Conservation (phyloP, 1,284 basidiomycete species). For the Trichosporon sp. region DNA sequence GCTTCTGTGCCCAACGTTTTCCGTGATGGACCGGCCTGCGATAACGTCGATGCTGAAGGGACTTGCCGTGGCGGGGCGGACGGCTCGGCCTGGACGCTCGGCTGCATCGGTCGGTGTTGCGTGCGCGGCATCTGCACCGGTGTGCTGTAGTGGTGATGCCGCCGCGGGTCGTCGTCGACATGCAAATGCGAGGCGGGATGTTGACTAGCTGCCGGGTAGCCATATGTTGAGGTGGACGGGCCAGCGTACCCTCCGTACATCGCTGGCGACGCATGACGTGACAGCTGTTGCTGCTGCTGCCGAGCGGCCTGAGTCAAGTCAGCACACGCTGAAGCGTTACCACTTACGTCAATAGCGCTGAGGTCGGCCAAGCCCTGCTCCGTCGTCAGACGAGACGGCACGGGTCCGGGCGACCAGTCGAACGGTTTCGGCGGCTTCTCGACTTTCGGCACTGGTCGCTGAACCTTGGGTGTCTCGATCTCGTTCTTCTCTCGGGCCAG, state of each 20-base stretch:
- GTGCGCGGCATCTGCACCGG: neutral
- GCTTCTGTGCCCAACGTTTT: slow-evolving; percentile 2
- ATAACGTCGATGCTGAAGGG: neutral
- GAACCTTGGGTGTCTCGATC: slow-evolving; percentile 50
- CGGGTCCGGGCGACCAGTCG: slow-evolving; percentile 41
- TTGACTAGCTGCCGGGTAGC: slow-evolving; percentile 10
- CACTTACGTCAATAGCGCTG: slow-evolving; percentile 41
- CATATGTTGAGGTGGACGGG: slow-evolving; percentile 11
- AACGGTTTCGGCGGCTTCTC: slow-evolving; percentile 25
- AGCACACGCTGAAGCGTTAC: neutral
- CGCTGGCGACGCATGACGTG: slow-evolving; percentile 34
- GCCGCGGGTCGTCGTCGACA: slow-evolving; percentile 6
- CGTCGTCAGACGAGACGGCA: slow-evolving; percentile 25
- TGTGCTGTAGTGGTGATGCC: neutral
- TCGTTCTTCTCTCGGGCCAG: slow-evolving; percentile 54
- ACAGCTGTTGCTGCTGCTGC: slow-evolving; percentile 15
- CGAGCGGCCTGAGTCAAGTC: neutral
- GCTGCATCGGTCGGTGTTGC: neutral
- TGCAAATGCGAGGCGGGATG: slow-evolving; percentile 14
- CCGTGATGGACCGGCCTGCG: neutral
- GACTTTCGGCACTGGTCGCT: slow-evolving; percentile 37
- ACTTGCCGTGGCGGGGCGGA: neutral
- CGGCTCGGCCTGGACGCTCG: neutral
- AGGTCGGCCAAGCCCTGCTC: slow-evolving; percentile 39
- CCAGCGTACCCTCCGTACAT: slow-evolving; percentile 17